phyloP scores from a whole-genome alignment of 1,284 basidiomycete species.

The Tilletia walkeri region DNA sequence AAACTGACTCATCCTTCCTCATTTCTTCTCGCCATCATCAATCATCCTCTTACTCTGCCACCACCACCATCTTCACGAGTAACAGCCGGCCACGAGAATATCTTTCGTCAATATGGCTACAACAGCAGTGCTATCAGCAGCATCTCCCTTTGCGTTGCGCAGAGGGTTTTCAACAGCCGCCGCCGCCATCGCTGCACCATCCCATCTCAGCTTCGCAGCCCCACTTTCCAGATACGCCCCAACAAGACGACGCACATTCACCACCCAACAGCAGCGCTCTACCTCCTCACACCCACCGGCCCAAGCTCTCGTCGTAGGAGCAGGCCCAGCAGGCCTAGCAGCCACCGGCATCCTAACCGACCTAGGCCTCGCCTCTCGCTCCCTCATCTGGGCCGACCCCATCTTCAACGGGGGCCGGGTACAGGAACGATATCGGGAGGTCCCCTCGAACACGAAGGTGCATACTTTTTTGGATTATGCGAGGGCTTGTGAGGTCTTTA shows the following conservation, averaged over 20 bases:
- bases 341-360: conserved; percentile 7
- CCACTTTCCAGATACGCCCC: background rate
- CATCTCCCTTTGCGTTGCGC: too few species aligned
- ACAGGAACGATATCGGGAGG: conserved; percentile 3
- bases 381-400: conserved; percentile 11
- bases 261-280: background rate
- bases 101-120: too few species aligned
- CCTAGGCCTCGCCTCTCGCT: conserved; percentile 5
- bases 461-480: conserved; percentile 13
- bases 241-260: background rate
- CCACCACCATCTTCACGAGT: too few species aligned
- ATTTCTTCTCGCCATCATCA: too few species aligned
- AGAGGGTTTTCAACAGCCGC: too few species aligned
- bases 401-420: conserved; percentile 8
- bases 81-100: too few species aligned
- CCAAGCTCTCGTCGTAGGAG: conserved; percentile 13
- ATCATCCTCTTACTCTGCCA: too few species aligned
- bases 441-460: conserved; percentile 14
- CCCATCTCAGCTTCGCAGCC: background rate
- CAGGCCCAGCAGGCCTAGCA: conserved; percentile 14
- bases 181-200: too few species aligned
- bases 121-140: too few species aligned
- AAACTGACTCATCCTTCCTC: too few species aligned
- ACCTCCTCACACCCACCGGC: background rate
- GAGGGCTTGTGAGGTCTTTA: conserved; percentile 1